phyloP scores from a whole-genome alignment of 108 stramenopile species.

The Skeletonema potamos region DNA sequence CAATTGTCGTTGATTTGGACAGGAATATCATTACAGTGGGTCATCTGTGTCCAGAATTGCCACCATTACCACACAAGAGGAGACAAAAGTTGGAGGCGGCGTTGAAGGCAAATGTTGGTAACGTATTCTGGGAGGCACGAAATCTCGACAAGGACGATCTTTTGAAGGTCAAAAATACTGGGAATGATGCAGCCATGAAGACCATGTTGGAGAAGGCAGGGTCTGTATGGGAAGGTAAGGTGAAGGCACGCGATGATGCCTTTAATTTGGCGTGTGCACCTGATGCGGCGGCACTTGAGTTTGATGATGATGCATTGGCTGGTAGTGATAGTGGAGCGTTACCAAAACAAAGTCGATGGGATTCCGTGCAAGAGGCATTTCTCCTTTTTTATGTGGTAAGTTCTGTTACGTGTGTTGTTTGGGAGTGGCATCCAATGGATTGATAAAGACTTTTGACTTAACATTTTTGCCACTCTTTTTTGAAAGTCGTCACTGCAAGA shows the following conservation, averaged over 20 bases:
- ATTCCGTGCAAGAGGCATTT: slow-evolving; percentile 84
- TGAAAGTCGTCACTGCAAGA: slow-evolving; percentile 66
- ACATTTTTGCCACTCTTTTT: not conserved
- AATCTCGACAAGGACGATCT: slow-evolving; percentile 52
- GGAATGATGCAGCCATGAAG: slow-evolving; percentile 14
- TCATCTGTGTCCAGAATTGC: slow-evolving; percentile 45
- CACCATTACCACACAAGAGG: slow-evolving; percentile 64
- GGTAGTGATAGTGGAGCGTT: slow-evolving; percentile 22
- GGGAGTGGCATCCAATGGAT: not conserved
- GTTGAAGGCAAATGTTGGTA: slow-evolving; percentile 65
- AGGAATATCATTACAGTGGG: slow-evolving; percentile 67
- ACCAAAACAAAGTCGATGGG: slow-evolving; percentile 67
- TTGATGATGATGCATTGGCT: slow-evolving; percentile 28
- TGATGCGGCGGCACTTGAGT: slow-evolving; percentile 32
- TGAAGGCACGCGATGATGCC: slow-evolving; percentile 65
- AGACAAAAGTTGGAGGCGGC: slow-evolving; percentile 61
- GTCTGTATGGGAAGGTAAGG: slow-evolving; percentile 64
- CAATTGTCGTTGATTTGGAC: slow-evolving; percentile 88
- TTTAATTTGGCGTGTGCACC: slow-evolving; percentile 76
- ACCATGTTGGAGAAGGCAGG: slow-evolving; percentile 20
- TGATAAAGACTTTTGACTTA: not conserved
- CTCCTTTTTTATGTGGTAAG: slow-evolving; percentile 69
- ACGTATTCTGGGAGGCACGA: slow-evolving; percentile 71
- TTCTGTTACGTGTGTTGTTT: not conserved
- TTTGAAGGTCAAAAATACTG: slow-evolving; percentile 15